phyloP scores from a whole-genome alignment of 2,329 filamentous ascomycete genomes.

The Alternaria novae-zelandiae region DNA sequence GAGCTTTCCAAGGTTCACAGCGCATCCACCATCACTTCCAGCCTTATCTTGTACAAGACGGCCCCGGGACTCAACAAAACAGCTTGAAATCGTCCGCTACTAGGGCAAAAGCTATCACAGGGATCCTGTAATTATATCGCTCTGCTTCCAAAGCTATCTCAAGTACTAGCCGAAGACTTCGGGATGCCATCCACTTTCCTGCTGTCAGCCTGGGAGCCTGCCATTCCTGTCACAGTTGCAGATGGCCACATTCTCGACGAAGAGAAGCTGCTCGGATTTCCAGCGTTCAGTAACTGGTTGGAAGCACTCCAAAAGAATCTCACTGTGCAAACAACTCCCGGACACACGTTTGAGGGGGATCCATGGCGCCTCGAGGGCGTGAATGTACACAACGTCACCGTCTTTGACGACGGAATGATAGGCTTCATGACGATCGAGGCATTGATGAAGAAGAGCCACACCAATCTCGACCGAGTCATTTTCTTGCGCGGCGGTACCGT shows the following conservation, averaged over 20 bases:
- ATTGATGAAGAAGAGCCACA: background rate
- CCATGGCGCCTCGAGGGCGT: background rate
- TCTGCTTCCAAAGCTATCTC: no score
- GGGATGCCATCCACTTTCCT: background rate
- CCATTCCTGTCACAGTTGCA: background rate
- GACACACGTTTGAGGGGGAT: background rate
- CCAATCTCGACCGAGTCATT: constrained; percentile 56
- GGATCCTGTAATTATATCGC: no score
- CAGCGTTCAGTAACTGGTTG: background rate
- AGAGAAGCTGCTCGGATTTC: background rate
- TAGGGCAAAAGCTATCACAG: no score
- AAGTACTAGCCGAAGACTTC: no score
- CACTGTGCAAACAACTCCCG: background rate
- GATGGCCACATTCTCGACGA: background rate
- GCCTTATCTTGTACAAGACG: no score
- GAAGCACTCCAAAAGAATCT: background rate
- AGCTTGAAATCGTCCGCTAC: no score
- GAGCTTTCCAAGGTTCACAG: no score
- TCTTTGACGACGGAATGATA: constrained; percentile 49
- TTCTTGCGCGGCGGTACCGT: constrained; percentile 66
- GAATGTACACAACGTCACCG: background rate
- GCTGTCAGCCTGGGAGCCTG: background rate
- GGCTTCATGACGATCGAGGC: background rate
- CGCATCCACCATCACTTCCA: no score
- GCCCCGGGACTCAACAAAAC: no score